Base-by-base conservation (phyloP, 495 filamentous ascomycete genomes). In the Daldinia vernicosa region DNA sequence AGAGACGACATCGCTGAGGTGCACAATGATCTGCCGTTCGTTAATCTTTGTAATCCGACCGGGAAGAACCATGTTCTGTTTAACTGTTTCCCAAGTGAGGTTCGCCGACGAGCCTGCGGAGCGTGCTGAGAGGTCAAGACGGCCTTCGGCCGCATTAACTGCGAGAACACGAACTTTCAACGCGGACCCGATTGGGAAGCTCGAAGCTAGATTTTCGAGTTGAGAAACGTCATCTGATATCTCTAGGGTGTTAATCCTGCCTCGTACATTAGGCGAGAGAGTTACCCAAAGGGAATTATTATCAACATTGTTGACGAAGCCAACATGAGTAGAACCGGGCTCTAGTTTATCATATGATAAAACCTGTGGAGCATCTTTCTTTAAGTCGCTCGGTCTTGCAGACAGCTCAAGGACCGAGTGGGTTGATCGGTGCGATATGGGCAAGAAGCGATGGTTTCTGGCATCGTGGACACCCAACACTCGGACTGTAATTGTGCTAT, bases 401-500 rank as follows among this genome's bases (percentile, higher is more conserved):
- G 94, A 93, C 15, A 98, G 85, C 76, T 99, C 95, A 62, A 93
- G 94, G 5, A 97, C 91, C 0, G 92, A 87, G 60, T 92, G 93
- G 57, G 88, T 89, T 39, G 86, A 86, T 59, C 93, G 87, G 79
- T 98, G 94, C 51, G 89, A 89, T 74, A 99, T 95, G 22, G 95
- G 93, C 40, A 99, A 86, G 81, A 95, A 99, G 39, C 91, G 90
- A 78, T 97, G 92, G 71, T 92, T 97, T 65, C 89, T 89, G 43
- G 93, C 91, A 82, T 98, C 93, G 75, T 98, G 94, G 32, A 97
- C 82, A 59, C 95, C 95, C 22, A 98, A 78, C 45, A 99, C 87
- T 58, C 90, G 89, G 30, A 94, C 95, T 11, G 84, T 79, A 8
- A 98, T 76, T 58, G 89, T 79, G 66, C 92, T 86, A 68, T 93